A percentile compares a stretch with the other conserved stretches of the same genome.
Conservation (phyloP, 495 filamentous ascomycete species). For the Lindgomyces ingoldianus region DNA sequence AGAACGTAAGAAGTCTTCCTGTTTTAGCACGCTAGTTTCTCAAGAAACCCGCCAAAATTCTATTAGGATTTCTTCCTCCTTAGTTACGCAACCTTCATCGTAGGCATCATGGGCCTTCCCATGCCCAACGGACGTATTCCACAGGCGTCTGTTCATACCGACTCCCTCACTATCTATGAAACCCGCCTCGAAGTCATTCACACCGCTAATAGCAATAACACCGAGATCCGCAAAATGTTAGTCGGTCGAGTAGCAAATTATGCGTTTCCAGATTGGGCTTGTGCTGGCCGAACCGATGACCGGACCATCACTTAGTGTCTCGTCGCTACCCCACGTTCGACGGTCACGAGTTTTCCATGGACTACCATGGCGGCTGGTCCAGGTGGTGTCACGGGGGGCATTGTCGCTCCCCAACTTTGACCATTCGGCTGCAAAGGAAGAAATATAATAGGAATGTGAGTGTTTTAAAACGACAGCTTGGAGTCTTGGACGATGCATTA, state of each 20-base stretch:
- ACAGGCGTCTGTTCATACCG: conserved; percentile 80
- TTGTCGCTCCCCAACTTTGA: not conserved
- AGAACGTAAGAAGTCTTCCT: conserved; percentile 74
- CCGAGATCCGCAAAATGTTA: not conserved
- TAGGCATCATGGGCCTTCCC: conserved; percentile 7
- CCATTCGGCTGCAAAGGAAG: not conserved
- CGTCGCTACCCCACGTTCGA: not conserved
- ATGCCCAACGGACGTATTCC: conserved; percentile 18
- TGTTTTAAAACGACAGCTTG: not conserved
- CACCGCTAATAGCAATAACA: conserved; percentile 46
- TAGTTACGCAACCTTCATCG: not conserved
- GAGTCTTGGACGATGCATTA: too few species aligned
- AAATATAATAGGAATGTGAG: too few species aligned
- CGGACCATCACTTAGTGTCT: not conserved
- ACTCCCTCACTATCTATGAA: conserved; percentile 55
- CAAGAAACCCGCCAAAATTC: conserved; percentile 65
- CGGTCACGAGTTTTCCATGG: not conserved
- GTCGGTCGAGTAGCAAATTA: not conserved
- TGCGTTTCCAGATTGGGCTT: not conserved
- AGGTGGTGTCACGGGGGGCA: not conserved
- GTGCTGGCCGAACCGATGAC: not conserved
- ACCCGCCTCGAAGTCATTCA: conserved; percentile 39
- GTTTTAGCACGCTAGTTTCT: conserved; percentile 91
- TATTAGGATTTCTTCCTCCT: conserved; percentile 34
- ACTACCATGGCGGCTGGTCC: not conserved